Base-by-base conservation (phyloP, 805 yeast species). In the Cyberlindnera amylophila region DNA sequence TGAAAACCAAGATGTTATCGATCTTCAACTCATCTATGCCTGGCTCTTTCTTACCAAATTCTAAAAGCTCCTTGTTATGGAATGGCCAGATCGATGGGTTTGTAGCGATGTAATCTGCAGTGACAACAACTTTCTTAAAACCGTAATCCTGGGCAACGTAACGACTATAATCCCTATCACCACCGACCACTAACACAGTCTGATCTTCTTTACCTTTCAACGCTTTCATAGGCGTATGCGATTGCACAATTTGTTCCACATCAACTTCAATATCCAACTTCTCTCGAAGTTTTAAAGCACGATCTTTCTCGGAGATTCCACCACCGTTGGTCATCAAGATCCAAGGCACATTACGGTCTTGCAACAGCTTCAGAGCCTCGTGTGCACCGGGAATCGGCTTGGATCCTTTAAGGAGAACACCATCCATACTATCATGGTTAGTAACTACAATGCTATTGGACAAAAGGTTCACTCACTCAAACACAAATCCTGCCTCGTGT, bases 271-370 rank as follows among this genome's bases (percentile, higher is more conserved):
- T 17, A 7, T 65, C 71, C 40, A 84, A 61, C 28, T 63, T 62
- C 8, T 65, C 54, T 2, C 79, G 70, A 3, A 86, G 59, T 27
- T 71, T 73, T 2, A 68, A 66, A 2, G 80, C 78, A 34, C 96
- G 67, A n/a, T 69, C 72, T 5, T 55, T 46, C 55, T 89, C 97
- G 11, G 75, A 63, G 26, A 72, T 72, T 2, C 97, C 96, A 6
- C 96, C 96, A 15, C 97, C 96, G 60, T 90, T 89, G 7, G 96
- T 89, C 58, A 90, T 69, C 32, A 90, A 58, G n/a, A 88, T 77
- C 65, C 79, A 90, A 1, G 97, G 96, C 6, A 88, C 67, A 15
- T 72, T 70, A 17, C 71, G 57, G 7, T 70, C 49, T 34, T 81
- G 67, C 35, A 90, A 66, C 14, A 76, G 58, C 36, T 68, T 59